Conservation (phyloP, 805 yeast species). For the Teunomyces aglyptinius region DNA sequence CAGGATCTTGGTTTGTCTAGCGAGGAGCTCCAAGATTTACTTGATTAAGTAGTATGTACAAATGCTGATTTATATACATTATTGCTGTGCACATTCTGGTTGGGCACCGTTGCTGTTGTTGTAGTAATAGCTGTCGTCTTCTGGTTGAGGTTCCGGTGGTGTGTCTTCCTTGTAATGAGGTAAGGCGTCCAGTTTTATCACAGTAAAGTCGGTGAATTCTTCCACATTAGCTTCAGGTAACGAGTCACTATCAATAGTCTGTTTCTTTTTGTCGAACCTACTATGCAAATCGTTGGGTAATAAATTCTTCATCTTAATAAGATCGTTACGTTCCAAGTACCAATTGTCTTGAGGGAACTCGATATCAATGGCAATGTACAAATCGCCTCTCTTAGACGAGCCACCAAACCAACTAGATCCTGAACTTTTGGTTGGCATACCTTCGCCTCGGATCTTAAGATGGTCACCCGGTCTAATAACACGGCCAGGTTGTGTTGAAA, state of each 20-base stretch:
- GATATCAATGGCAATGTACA: slow-evolving; percentile 66
- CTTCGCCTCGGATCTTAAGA: slow-evolving; percentile 65
- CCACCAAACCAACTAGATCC: slow-evolving; percentile 27
- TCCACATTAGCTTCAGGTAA: slow-evolving; percentile 39
- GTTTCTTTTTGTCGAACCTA: slow-evolving; percentile 21
- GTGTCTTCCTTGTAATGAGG: slow-evolving; percentile 30
- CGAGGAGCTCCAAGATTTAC: slow-evolving; percentile 34
- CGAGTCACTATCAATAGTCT: slow-evolving; percentile 23
- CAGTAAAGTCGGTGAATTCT: slow-evolving; percentile 32
- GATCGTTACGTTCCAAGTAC: slow-evolving; percentile 73
- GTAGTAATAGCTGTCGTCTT: slow-evolving; percentile 12
- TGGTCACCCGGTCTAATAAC: slow-evolving; percentile 77
- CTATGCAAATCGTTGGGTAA: slow-evolving; percentile 45
- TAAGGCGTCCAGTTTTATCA: slow-evolving; percentile 22
- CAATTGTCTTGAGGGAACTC: slow-evolving; percentile 85
- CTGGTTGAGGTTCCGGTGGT: slow-evolving; percentile 9
- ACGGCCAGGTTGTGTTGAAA: slow-evolving; percentile 72
- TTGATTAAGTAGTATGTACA: slow-evolving; percentile 28
- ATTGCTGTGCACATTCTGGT: slow-evolving; percentile 39
- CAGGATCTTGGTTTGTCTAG: slow-evolving; percentile 30
- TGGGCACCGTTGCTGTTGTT: slow-evolving; percentile 18
- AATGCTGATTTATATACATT: slow-evolving; percentile 4
- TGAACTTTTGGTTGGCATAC: slow-evolving; percentile 67
- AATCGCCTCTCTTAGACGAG: slow-evolving; percentile 54
- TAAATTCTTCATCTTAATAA: slow-evolving; percentile 50